A percentile compares a stretch with the other conserved stretches of the same genome.
phyloP scores from a whole-genome alignment of 768 basidiomycete species.

The Leucosporidium creatinivorum region DNA sequence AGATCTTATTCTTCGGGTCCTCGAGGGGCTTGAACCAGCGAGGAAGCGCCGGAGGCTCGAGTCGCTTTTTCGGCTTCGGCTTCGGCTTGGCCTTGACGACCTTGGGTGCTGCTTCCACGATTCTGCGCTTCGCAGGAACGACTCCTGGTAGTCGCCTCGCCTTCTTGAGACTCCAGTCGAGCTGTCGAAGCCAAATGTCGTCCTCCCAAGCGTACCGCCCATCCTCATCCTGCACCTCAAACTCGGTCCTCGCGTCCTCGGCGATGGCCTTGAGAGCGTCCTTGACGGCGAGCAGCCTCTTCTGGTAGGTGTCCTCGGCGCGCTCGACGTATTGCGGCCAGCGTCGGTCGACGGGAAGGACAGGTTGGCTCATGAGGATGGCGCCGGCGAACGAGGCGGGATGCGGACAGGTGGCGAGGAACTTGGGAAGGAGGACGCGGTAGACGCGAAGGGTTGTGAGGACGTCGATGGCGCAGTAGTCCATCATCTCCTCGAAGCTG shows the following conservation, averaged over 20 bases:
- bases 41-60: background rate
- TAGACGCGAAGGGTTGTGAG: slow-evolving; percentile 75
- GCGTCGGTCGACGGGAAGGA: slow-evolving; percentile 78
- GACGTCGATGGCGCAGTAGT: slow-evolving; percentile 82
- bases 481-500: slow-evolving; percentile 53
- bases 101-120: background rate
- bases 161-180: slow-evolving; percentile 88
- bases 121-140: background rate
- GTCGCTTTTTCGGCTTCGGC: slow-evolving; percentile 8
- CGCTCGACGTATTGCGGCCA: slow-evolving; percentile 77
- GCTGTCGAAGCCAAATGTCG: slow-evolving; percentile 60
- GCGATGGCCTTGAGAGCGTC: slow-evolving; percentile 62
- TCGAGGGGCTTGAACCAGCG: background rate
- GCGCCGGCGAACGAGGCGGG: slow-evolving; percentile 90
- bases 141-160: slow-evolving; percentile 22
- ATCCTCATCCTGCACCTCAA: slow-evolving; percentile 45
- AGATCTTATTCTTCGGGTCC: background rate
- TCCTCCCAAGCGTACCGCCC: slow-evolving; percentile 50
- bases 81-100: slow-evolving; percentile 21
- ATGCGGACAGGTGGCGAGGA: slow-evolving; percentile 74
- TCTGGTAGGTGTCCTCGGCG: slow-evolving; percentile 68
- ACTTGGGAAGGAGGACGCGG: slow-evolving; percentile 65
- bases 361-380: slow-evolving; percentile 81
- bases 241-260: slow-evolving; percentile 48
- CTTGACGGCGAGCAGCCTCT: slow-evolving; percentile 60